Evolutionary conservation across 192 early-diverging fungal genomes (phyloP).

Genomic region (Backusella australiensis): DNA sequence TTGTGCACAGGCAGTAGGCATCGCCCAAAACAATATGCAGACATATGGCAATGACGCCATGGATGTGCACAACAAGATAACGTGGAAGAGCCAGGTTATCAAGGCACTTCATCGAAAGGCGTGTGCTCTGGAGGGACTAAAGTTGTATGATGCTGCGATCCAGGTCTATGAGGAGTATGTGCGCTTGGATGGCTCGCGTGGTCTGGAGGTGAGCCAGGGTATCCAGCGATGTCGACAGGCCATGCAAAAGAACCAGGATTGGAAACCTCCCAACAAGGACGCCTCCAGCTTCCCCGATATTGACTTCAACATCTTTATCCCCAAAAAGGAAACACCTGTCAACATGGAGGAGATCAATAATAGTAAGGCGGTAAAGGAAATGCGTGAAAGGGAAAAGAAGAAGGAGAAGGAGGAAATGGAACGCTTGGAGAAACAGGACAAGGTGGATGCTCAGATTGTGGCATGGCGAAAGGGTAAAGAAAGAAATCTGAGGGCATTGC

Average conservation of each 20-base stretch:
- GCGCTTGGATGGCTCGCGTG: conserved; percentile 27
- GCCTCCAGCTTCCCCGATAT: conserved; percentile 18
- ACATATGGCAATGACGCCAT: conserved; percentile 19
- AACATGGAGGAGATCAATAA: not conserved
- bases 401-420: conserved; percentile 74
- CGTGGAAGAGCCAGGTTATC: conserved; percentile 55
- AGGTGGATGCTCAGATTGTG: conserved; percentile 71
- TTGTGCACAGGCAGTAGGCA: conserved; percentile 49
- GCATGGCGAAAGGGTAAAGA: conserved; percentile 87
- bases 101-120: conserved; percentile 82
- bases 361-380: conserved; percentile 60
- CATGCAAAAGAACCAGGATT: not conserved
- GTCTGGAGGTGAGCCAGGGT: conserved; percentile 39
- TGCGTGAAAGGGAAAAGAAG: conserved; percentile 71
- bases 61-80: not conserved
- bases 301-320: conserved; percentile 27
- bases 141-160: conserved; percentile 73
- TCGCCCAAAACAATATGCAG: conserved; percentile 21
- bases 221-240: conserved; percentile 45
- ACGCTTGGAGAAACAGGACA: conserved; percentile 71
- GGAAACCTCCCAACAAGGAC: not conserved
- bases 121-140: conserved; percentile 75
- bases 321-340: not conserved
- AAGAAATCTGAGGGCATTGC: conserved; percentile 85
- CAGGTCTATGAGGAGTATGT: conserved; percentile 53